Evolutionary conservation across 2,329 filamentous ascomycete species (phyloP).

Genomic region (Colletotrichum cordylinicola): DNA sequence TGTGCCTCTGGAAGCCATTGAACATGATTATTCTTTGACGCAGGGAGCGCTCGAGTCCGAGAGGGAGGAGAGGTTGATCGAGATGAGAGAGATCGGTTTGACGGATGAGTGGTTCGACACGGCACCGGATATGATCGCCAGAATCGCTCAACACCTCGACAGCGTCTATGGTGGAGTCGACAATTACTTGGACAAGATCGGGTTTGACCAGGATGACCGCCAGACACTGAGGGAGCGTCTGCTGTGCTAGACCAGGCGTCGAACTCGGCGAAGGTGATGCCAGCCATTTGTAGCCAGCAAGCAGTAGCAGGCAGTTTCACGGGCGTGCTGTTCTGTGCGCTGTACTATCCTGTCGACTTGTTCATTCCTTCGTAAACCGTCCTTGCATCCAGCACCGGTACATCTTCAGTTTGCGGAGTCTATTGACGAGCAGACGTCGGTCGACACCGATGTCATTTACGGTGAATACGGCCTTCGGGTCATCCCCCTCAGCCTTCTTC

Average conservation of each 20-base stretch:
- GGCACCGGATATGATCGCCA: conserved; percentile 66
- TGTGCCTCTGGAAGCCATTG: conserved; percentile 64
- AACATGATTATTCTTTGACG: conserved; percentile 75
- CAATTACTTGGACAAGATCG: conserved; percentile 69
- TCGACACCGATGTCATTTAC: conserved; percentile 83
- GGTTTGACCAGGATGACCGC: conserved; percentile 55
- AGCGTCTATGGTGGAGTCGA: conserved; percentile 69
- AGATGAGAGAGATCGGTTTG: conserved; percentile 75
- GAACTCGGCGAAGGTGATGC: neutral
- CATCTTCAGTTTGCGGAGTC: conserved; percentile 93
- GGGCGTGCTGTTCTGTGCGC: neutral
- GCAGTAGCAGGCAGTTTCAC: neutral
- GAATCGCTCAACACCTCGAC: conserved; percentile 63
- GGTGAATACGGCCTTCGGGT: conserved; percentile 60
- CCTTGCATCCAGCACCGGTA: conserved; percentile 97
- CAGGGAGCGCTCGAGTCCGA: conserved; percentile 64
- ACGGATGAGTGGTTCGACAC: conserved; percentile 76
- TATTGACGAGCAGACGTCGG: conserved; percentile 88
- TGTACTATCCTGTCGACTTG: conserved; percentile 1
- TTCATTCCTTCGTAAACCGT: conserved; percentile 73
- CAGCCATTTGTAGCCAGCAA: neutral
- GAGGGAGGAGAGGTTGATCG: conserved; percentile 66
- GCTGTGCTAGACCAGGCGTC: conserved; percentile 39
- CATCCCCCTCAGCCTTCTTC: conserved; percentile 28
- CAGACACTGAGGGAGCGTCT: conserved; percentile 44